Evolutionary conservation across 2,329 filamentous ascomycete species (phyloP).

Genomic region (Cladophialophora bantiana): DNA sequence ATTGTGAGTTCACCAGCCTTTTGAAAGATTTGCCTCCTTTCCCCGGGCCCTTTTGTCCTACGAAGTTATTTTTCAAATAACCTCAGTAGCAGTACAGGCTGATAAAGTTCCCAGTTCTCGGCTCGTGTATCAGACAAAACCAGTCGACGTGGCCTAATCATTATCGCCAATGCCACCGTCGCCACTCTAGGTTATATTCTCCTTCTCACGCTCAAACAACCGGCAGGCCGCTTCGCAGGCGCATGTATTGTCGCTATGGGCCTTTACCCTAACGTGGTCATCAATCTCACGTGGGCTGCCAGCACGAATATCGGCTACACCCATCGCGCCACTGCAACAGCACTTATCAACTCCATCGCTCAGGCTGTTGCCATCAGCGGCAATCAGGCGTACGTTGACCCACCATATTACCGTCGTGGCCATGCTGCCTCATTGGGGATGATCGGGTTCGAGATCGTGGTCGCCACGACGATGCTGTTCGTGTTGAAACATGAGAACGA

Average conservation of each 20-base stretch:
- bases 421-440: conserved; percentile 18
- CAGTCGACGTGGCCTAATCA: conserved; percentile 10
- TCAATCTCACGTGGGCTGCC: conserved; percentile 32
- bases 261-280: conserved; percentile 28
- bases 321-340: conserved; percentile 27
- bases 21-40: no score
- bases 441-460: conserved; percentile 8
- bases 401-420: conserved; percentile 30
- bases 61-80: no score
- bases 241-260: conserved; percentile 21
- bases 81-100: no score
- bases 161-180: conserved; percentile 20
- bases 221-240: conserved; percentile 26
- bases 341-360: conserved; percentile 28
- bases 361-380: conserved; percentile 26
- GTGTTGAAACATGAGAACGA: conserved; percentile 22
- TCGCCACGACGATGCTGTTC: conserved; percentile 11
- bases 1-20: background rate
- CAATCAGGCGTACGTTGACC: conserved; percentile 32
- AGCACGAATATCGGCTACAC: conserved; percentile 33
- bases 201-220: conserved; percentile 22
- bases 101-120: background rate
- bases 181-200: conserved; percentile 17
- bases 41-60: no score
- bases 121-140: conserved; percentile 28